Conservation (phyloP, 2,329 filamentous ascomycete genomes). For the Thelonectria blattea region DNA sequence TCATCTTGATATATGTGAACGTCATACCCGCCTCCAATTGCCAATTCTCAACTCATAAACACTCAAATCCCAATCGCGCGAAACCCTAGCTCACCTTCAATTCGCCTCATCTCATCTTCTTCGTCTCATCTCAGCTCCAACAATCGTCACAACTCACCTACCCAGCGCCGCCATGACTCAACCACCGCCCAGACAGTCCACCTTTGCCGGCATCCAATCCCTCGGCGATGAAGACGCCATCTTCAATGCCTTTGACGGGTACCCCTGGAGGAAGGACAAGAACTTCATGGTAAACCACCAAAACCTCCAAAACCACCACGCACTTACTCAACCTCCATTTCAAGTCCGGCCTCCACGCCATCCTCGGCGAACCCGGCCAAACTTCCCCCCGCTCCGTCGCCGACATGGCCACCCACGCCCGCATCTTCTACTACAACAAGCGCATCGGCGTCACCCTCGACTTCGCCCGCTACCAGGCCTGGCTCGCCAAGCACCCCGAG, state of each 20-base stretch:
- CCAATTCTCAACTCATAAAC: not conserved
- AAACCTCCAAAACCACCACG: not conserved
- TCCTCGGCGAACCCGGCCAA: constrained; percentile 61
- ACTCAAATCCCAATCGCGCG: no score
- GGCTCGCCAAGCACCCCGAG: constrained; percentile 53
- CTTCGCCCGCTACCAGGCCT: constrained; percentile 71
- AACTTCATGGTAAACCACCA: constrained; percentile 64
- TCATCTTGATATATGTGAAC: not conserved
- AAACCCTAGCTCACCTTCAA: no score
- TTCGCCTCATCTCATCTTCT: no score
- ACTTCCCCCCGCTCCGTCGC: constrained; percentile 56
- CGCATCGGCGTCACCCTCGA: constrained; percentile 62
- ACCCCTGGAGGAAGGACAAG: constrained; percentile 71
- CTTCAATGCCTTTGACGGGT: constrained; percentile 68
- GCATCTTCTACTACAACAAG: constrained; percentile 69
- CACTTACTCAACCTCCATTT: not conserved
- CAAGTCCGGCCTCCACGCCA: constrained; percentile 66
- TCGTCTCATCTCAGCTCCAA: not conserved
- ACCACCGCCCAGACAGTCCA: constrained; percentile 33
- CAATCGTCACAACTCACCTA: not conserved
- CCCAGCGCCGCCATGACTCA: constrained; percentile 25
- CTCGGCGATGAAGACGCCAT: constrained; percentile 50
- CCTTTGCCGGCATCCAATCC: constrained; percentile 48
- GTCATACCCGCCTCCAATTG: not conserved
- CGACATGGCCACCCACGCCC: constrained; percentile 69